Conservation (phyloP, 1,139 yeast species). For the Wickerhamomyces sp. region DNA sequence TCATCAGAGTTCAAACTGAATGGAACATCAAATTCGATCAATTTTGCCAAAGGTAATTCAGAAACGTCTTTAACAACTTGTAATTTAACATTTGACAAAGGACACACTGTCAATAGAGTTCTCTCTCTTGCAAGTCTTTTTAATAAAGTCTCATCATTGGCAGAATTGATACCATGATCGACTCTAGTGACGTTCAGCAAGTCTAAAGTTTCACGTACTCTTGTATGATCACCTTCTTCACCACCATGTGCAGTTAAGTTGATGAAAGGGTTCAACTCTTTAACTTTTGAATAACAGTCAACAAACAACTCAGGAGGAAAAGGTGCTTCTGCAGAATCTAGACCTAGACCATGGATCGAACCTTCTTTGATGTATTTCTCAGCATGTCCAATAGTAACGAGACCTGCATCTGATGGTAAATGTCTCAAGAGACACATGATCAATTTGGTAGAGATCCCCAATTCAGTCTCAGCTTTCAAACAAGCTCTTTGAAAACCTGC, state of each 20-base stretch:
- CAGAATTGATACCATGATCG: slow-evolving; percentile 73
- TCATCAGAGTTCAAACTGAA: slow-evolving; percentile 79
- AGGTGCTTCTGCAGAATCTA: slow-evolving; percentile 72
- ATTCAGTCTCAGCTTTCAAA: slow-evolving; percentile 47
- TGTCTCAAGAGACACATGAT: slow-evolving; percentile 81
- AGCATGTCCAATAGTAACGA: slow-evolving; percentile 50
- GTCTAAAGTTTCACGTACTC: slow-evolving; percentile 52
- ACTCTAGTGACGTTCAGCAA: slow-evolving; percentile 58
- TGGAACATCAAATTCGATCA: slow-evolving; percentile 58
- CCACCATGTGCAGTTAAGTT: slow-evolving; percentile 83
- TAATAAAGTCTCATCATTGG: slow-evolving; percentile 47
- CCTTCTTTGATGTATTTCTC: slow-evolving; percentile 46
- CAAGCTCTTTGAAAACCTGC: slow-evolving; percentile 63
- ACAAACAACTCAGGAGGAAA: slow-evolving; percentile 65
- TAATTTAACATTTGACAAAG: slow-evolving; percentile 67
- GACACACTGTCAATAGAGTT: slow-evolving; percentile 65
- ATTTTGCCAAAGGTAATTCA: slow-evolving; percentile 57
- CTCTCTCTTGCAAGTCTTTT: slow-evolving; percentile 47
- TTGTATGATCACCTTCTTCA: slow-evolving; percentile 75
- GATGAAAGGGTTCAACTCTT: slow-evolving; percentile 41
- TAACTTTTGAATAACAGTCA: slow-evolving; percentile 52
- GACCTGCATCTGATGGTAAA: slow-evolving; percentile 52
- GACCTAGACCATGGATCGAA: slow-evolving; percentile 63
- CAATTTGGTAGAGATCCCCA: slow-evolving; percentile 60
- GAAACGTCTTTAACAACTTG: slow-evolving; percentile 65